Base-by-base conservation (phyloP, 768 basidiomycete genomes). In the Baorangia bicolor region DNA sequence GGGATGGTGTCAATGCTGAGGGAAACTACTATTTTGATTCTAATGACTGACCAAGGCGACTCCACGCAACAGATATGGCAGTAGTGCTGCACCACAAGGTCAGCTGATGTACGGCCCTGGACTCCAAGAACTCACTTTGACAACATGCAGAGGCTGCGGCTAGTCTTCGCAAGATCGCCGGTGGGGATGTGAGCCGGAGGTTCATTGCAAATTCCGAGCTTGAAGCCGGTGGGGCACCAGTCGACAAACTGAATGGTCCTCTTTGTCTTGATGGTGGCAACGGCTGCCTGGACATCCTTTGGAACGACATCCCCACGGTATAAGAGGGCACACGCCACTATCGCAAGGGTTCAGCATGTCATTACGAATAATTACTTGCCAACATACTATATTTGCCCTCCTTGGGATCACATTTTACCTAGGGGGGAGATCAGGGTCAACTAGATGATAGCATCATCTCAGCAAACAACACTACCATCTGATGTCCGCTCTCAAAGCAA, bases 201-300 rank as follows among this genome's bases (percentile, higher is more conserved):
- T 74, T 98, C 96, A 71, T 95, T 95, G 81, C 96, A 98, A 76
- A 98, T 90, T 73, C 96, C 96, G 64, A 97, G 87, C 77, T 95
- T 95, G 87, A 95, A 96, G 59, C 95, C 96, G 68, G 96, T 98
- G 35, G 92, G 92, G 74, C 92, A 94, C 95, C 95, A 98, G 69
- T 97, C 95, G 58, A 98, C 95, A 72, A 96, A 97, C 68, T 96
- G 94, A 68, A 98, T 97, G 25, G 96, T 97, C 62, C 90, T 86
- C 83, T 95, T 98, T 54, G 94, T 98, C 82, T 95, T 97, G 80
- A 98, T 92, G 62, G 81, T 87, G 40, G 91, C 85, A 64, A 98
- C 92, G 55, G 96, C 96, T 54, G 90, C 85, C 61, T 95, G 90
- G 64, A 88, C 90, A 72, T 98, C 96, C 81, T 96, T 97, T 64